A percentile compares a stretch with the other conserved stretches of the same genome.
Evolutionary conservation across 768 basidiomycete species (phyloP).

Genomic region (Tulasnella sp.): DNA sequence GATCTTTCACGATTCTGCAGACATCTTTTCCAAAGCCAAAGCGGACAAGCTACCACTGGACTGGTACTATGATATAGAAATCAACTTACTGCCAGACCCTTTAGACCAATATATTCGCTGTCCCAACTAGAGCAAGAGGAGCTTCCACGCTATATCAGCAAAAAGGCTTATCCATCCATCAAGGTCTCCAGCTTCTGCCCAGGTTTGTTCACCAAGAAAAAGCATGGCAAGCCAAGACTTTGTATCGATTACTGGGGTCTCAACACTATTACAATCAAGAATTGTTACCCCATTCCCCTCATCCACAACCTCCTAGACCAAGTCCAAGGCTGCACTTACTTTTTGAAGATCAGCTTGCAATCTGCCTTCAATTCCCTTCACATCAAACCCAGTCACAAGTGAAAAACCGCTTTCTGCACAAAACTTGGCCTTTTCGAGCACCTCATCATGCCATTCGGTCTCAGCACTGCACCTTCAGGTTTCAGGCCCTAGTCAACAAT

Average conservation of each 20-base stretch:
- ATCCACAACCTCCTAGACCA: constrained; percentile 24
- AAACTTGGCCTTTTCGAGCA: constrained; percentile 26
- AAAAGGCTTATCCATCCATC: constrained; percentile 25
- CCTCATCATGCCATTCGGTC: constrained; percentile 28
- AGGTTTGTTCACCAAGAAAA: constrained; percentile 28
- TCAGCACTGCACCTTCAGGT: constrained; percentile 27
- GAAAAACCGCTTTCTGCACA: constrained; percentile 29
- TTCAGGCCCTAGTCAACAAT: constrained; percentile 26
- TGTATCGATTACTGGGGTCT: constrained; percentile 42
- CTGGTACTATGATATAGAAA: no score
- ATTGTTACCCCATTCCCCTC: constrained; percentile 25
- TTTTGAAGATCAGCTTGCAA: constrained; percentile 26
- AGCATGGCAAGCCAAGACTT: constrained; percentile 24
- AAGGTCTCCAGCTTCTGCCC: constrained; percentile 24
- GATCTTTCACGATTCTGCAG: no score
- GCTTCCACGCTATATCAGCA: constrained; percentile 22
- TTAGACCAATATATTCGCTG: constrained; percentile 24
- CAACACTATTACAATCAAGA: constrained; percentile 33
- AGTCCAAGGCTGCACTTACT: constrained; percentile 21
- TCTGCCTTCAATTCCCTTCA: constrained; percentile 27
- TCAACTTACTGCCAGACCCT: no score
- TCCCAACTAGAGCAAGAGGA: constrained; percentile 24
- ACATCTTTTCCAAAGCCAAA: no score
- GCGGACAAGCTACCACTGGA: no score
- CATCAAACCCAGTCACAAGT: constrained; percentile 24